Conservation (phyloP, 106 monocot genomes). For the Acorus gramineus region DNA sequence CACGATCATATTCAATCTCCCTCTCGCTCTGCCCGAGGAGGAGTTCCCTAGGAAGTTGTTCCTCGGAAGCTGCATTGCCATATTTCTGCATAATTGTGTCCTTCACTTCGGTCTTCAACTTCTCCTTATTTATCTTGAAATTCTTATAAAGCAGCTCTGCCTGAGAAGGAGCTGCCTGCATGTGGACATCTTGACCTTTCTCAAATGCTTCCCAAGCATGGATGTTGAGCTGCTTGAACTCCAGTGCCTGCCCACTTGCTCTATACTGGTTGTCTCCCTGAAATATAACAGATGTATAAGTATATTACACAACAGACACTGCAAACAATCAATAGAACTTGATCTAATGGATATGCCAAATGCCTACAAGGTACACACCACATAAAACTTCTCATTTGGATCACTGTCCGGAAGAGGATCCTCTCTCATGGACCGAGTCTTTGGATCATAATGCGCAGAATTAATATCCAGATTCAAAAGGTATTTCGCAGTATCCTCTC, state of each 20-base stretch:
- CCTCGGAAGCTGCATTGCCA: slow-evolving; percentile 87
- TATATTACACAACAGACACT: not conserved
- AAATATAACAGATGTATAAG: slow-evolving; percentile 4
- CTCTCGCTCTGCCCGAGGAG: slow-evolving; percentile 88
- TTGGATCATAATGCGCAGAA: slow-evolving; percentile 91
- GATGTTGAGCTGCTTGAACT: slow-evolving; percentile 89
- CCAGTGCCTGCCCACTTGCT: slow-evolving; percentile 82
- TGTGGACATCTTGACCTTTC: slow-evolving; percentile 96
- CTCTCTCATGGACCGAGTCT: slow-evolving; percentile 96
- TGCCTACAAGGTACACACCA: slow-evolving; percentile 21
- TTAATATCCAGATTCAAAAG: slow-evolving; percentile 91
- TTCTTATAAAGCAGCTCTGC: slow-evolving; percentile 79
- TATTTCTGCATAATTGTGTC: slow-evolving; percentile 91
- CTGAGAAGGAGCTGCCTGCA: slow-evolving; percentile 99
- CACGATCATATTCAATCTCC: slow-evolving; percentile 94
- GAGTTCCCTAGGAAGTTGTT: slow-evolving; percentile 71
- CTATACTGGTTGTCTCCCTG: slow-evolving; percentile 96
- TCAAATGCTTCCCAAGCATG: slow-evolving; percentile 98
- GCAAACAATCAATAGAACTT: not conserved
- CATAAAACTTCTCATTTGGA: slow-evolving; percentile 97
- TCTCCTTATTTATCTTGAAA: slow-evolving; percentile 78
- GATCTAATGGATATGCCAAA: not conserved
- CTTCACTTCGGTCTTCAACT: slow-evolving; percentile 63
- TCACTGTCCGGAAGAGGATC: slow-evolving; percentile 90
- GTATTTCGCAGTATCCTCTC: slow-evolving; percentile 98